phyloP scores from a whole-genome alignment of 2,329 filamentous ascomycete species.

The Nemania abortiva region DNA sequence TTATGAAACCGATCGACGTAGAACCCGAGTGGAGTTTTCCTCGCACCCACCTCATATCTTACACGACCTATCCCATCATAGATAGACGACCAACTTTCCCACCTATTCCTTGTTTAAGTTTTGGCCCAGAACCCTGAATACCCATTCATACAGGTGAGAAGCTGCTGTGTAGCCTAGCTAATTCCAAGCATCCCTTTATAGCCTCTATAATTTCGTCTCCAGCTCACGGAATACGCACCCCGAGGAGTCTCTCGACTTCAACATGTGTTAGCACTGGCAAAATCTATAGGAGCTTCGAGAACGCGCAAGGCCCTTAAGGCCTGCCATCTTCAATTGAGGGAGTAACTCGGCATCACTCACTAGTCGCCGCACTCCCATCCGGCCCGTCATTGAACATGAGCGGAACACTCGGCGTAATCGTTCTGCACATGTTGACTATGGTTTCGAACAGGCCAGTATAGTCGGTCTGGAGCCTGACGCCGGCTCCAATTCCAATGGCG shows the following conservation, averaged over 20 bases:
- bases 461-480: constrained; percentile 35
- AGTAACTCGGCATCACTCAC: constrained; percentile 27
- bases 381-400: constrained; percentile 39
- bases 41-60: not conserved
- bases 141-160: too few species aligned
- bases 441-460: constrained; percentile 41
- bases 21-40: not conserved
- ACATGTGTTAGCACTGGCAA: constrained; percentile 12
- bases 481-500: constrained; percentile 40
- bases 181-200: too few species aligned
- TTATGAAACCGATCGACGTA: too few species aligned
- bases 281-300: not conserved
- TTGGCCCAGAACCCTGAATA: too few species aligned
- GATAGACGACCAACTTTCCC: too few species aligned
- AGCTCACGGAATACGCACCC: constrained; percentile 31
- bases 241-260: constrained; percentile 33
- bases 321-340: not conserved
- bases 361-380: constrained; percentile 18
- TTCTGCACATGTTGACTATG: constrained; percentile 38
- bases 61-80: not conserved
- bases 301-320: not conserved
- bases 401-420: constrained; percentile 27
- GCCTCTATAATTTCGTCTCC: not conserved
- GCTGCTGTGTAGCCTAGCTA: not conserved
- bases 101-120: too few species aligned